Evolutionary conservation across 2,329 filamentous ascomycete species (phyloP).

Genomic region (Calonectria pseudoturangicola): DNA sequence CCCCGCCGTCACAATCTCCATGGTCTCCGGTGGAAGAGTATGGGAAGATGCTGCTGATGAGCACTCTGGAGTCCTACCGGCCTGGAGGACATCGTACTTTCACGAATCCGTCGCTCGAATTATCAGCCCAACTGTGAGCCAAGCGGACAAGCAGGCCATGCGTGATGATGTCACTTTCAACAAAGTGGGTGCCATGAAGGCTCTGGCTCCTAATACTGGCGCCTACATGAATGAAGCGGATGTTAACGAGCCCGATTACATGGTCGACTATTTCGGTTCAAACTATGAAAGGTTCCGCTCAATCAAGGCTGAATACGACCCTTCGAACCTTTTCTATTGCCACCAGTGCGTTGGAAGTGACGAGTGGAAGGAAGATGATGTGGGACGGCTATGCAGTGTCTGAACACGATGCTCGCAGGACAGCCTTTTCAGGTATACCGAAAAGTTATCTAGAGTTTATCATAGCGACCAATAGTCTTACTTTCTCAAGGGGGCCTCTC

Average conservation of each 20-base stretch:
- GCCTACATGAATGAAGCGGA: slow-evolving; percentile 17
- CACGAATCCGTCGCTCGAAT: slow-evolving; percentile 10
- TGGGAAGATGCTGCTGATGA: background rate
- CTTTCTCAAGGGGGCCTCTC: background rate
- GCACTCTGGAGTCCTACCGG: background rate
- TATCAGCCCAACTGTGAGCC: background rate
- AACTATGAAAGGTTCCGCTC: background rate
- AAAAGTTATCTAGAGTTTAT: background rate
- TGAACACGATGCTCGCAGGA: background rate
- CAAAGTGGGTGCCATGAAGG: slow-evolving; percentile 14
- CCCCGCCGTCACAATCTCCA: background rate
- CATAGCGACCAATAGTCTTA: background rate
- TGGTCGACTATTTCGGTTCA: slow-evolving; percentile 5
- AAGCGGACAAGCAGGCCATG: slow-evolving; percentile 8
- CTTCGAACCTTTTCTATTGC: slow-evolving; percentile 2
- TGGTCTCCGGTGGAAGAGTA: background rate
- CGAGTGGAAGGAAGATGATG: background rate
- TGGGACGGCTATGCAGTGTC: background rate
- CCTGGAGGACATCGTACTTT: background rate
- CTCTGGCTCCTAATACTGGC: background rate
- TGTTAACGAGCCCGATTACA: background rate
- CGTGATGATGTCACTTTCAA: slow-evolving; percentile 10
- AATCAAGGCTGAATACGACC: slow-evolving; percentile 8
- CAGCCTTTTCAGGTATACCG: background rate
- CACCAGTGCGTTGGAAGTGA: slow-evolving; percentile 7